These are phyloP conservation scores for Emmonsia crescens DNA, from an alignment of 2,329 filamentous ascomycete species.

Conservation along the genomic window DNA sequence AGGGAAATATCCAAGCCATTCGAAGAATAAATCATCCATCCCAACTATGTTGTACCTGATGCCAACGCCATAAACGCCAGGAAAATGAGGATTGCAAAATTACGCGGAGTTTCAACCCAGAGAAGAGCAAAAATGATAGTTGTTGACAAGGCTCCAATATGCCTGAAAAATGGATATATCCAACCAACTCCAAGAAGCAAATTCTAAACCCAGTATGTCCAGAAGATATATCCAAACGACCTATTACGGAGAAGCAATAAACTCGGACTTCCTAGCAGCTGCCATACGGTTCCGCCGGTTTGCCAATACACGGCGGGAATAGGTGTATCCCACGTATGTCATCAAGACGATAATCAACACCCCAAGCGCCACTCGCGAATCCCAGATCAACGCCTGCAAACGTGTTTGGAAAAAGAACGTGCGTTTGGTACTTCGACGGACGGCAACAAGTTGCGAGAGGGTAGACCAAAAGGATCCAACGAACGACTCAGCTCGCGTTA, in stretches of 20 bases:
- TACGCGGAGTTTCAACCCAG: not conserved
- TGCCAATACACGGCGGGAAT: not conserved
- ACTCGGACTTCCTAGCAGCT: conserved; percentile 3
- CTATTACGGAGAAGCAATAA: not conserved
- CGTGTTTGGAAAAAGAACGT: conserved; percentile 5
- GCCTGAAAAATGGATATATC: not conserved
- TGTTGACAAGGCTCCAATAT: not conserved
- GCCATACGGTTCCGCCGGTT: conserved; percentile 2
- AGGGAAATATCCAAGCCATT: not conserved
- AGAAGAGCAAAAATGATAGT: not conserved
- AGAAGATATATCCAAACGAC: not conserved
- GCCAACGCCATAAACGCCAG: not conserved
- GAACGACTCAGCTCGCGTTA: conserved; percentile 1
- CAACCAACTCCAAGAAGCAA: not conserved
- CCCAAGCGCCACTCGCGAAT: not conserved
- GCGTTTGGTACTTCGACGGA: not conserved
- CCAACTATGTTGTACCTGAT: not conserved
- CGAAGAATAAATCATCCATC: not conserved
- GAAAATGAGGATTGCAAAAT: not conserved
- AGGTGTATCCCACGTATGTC: not conserved
- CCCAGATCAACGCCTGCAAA: conserved; percentile 3
- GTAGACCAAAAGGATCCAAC: conserved; percentile 6
- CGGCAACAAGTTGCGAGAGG: conserved; percentile 4
- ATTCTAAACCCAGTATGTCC: not conserved
- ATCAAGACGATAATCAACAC: not conserved